Base-by-base conservation (phyloP, 148 eudicot species). In the Rhododendron vialii region DNA sequence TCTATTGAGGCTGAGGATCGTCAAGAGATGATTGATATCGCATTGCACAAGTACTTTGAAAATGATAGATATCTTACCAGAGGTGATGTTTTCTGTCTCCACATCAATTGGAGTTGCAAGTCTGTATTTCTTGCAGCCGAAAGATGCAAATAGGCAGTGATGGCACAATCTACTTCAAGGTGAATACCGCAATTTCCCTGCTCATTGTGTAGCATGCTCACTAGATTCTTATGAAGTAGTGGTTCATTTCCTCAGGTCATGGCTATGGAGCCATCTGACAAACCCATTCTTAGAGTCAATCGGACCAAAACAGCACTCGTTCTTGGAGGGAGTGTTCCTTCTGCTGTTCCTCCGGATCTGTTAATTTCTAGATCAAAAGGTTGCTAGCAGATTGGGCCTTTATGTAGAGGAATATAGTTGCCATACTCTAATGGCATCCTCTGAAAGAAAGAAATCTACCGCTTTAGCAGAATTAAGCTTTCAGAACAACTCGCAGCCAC, bases 331-430 rank as follows among this genome's bases (percentile, higher is more conserved):
- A 93, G 90, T 89, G 92, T 89, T 86, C 88, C 98, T 83, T 91
- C 98, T 90, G 91, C 98, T 86, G 76, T 96, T 87, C 99, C 98
- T 71, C 98, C 99, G 14, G 92, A 94, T 86, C 65, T 91, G 53
- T 87, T 95, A 86, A 87, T 92, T 63, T 85, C 92, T 82, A 82
- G 84, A 55, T 84, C 92, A 69, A 87, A 78, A 81, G 81, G 86
- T 51, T 91, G 78, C 96, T 92, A 87, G 90, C 75, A 92, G 91
- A 53, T 90, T 95, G 88, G 99, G 99, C 79, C 93, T 96, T 85
- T 98, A 96, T 90, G 94, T 96, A 61, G 98, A 93, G 83, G 98
- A 96, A 88, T 96, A 88, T 87, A 93, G 93, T 88, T 96, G 99
- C 89, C 95, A 92, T 86, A 87, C 86, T 91, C 87, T 96, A 30